These are phyloP conservation scores for Xylaria sp. DNA, from an alignment of 495 filamentous ascomycete genomes.

Conservation along the genomic window DNA sequence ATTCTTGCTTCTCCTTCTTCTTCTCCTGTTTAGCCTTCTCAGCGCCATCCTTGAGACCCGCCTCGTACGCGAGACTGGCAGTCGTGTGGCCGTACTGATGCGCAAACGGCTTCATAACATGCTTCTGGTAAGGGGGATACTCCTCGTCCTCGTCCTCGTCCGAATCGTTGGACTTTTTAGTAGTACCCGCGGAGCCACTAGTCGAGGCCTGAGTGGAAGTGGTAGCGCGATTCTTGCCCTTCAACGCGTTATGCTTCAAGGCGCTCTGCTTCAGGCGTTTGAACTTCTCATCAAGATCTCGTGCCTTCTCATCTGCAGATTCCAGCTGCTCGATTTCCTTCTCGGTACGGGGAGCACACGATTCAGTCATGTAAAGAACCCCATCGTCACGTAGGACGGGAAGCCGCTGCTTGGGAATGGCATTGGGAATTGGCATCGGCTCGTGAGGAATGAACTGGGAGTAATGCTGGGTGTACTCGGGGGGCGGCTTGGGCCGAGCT, in stretches of 20 bases:
- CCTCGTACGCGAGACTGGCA: slow-evolving; percentile 6
- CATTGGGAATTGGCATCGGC: slow-evolving; percentile 21
- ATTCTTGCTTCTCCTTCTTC: not conserved
- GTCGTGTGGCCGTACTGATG: slow-evolving; percentile 15
- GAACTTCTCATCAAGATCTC: not conserved
- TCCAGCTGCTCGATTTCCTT: not conserved
- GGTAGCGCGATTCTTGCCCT: not conserved
- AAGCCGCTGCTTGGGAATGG: not conserved
- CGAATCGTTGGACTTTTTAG: not conserved
- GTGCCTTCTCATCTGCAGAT: not conserved
- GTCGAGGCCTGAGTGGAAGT: not conserved
- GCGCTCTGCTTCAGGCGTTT: not conserved
- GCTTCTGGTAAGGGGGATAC: not conserved
- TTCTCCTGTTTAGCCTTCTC: not conserved
- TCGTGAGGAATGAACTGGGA: not conserved
- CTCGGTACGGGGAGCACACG: not conserved
- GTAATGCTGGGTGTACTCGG: not conserved
- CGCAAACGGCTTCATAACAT: slow-evolving; percentile 13
- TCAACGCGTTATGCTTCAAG: not conserved
- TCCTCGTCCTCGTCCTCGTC: not conserved
- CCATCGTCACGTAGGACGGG: not conserved
- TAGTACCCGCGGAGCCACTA: not conserved
- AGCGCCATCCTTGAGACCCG: not conserved
- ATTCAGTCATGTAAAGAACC: not conserved
- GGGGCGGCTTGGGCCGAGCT: not conserved